Evolutionary conservation across 495 filamentous ascomycete genomes (phyloP), one percentile per base, ranked within the genome.

Genomic region (Aspergillus saccharolyticus): DNA sequence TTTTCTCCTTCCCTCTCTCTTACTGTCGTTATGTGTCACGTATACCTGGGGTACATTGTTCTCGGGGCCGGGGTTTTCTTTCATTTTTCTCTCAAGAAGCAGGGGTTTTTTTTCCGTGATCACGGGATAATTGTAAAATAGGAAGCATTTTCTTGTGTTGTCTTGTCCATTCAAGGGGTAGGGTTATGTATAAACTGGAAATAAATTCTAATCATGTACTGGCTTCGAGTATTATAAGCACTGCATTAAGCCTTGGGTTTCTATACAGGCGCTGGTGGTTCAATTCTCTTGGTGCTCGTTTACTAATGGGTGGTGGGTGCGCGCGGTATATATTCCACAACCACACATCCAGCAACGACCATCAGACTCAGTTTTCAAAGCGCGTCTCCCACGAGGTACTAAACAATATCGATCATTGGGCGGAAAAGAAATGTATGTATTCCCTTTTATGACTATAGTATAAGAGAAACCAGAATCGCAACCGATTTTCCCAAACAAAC

Each of bases 61-160:
- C 44, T 55, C 51, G 47, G 51, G 55, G 20, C 16, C 39, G 49
- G 62, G 56, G 50, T 61, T 60, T 47, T 47, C 53, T 42, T 57
- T 61, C 4, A 3, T 39, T 39, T 39, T 12, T 15, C 12, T 39
- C 7, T 12, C 14, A 9, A 39, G 33, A 39, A 39, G 33, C 7
- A 65, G 62, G 59, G 58, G 55, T 44, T 58, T 60, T 47, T 55
- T 58, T 58, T 46, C 12, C 12, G 33, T 54, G 58, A 60, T 66
- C 43, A 60, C 47, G 64, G 68, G 70, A 63, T 66, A 67, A 57
- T 24, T 75, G 71, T 75, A 75, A 74, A 74, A 75, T 75, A 74
- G 66, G 66, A 28, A 4, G 9, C 25, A 68, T 68, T 68, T 64
- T 62, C 59, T 61, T 66, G 55, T 65, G 63, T 54, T 65, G 64